phyloP scores from a whole-genome alignment of 352 stramenopile genomes.

The Globisporangium camurandrum region DNA sequence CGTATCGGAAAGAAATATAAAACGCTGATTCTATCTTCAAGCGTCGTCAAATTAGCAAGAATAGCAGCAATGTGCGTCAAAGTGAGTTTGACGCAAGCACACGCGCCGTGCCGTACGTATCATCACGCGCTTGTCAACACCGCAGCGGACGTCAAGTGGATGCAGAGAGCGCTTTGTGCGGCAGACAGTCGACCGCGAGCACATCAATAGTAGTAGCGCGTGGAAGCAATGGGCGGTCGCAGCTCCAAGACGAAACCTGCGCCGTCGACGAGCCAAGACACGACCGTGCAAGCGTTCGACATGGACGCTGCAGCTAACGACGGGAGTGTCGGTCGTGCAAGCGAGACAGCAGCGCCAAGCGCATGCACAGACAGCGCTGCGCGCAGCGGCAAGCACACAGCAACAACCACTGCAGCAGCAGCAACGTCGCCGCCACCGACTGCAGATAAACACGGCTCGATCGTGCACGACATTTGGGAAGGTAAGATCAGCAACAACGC shows the following conservation, averaged over 20 bases:
- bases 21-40: too few species aligned
- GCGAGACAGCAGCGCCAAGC: background rate
- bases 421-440: slow-evolving; percentile 9
- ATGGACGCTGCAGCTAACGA: slow-evolving; percentile 28
- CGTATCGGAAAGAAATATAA: too few species aligned
- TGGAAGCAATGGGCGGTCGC: slow-evolving; percentile 31
- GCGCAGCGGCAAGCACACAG: background rate
- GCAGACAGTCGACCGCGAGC: slow-evolving; percentile 4
- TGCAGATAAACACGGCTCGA: slow-evolving; percentile 12
- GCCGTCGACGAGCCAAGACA: slow-evolving; percentile 11
- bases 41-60: too few species aligned
- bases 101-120: too few species aligned
- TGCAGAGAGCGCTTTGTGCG: slow-evolving; percentile 1
- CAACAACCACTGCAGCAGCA: background rate
- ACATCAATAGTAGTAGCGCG: background rate
- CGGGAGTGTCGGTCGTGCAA: slow-evolving; percentile 2
- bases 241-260: slow-evolving; percentile 47
- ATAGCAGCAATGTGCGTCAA: too few species aligned
- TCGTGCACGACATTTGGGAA: slow-evolving; percentile 6
- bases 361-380: background rate
- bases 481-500: slow-evolving; percentile 8
- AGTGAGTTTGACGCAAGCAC: too few species aligned
- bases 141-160: too few species aligned
- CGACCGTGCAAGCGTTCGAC: slow-evolving; percentile 21
- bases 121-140: too few species aligned